Conservation (phyloP, 371 early-diverging fungal genomes). For the Apophysomyces ossiformis region DNA sequence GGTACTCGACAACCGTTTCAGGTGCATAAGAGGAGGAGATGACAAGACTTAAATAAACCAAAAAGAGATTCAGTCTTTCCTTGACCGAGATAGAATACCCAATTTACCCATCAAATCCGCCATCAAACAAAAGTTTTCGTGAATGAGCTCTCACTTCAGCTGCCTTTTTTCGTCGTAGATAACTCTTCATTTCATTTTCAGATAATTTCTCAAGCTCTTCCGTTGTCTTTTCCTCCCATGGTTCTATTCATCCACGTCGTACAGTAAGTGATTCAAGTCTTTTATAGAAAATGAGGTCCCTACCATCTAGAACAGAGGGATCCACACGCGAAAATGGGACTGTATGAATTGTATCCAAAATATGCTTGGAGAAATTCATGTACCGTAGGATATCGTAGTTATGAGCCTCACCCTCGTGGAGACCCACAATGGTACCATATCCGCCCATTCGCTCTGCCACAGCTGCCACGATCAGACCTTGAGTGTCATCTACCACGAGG, state of each 20-base stretch:
- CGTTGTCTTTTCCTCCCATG: slow-evolving; percentile 37
- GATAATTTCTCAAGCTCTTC: slow-evolving; percentile 37
- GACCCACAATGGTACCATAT: slow-evolving; percentile 64
- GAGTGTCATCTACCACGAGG: slow-evolving; percentile 83
- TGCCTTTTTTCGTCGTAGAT: slow-evolving; percentile 40
- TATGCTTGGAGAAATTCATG: slow-evolving; percentile 72
- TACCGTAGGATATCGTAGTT: slow-evolving; percentile 81
- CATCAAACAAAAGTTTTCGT: slow-evolving; percentile 47
- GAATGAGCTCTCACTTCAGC: slow-evolving; percentile 31
- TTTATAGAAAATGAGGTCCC: background rate
- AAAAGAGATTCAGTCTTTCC: background rate
- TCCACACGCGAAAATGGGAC: slow-evolving; percentile 73
- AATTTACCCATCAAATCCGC: slow-evolving; percentile 68
- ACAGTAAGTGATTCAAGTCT: background rate
- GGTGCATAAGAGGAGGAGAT: slow-evolving; percentile 80
- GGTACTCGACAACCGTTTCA: slow-evolving; percentile 66
- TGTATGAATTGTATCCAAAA: slow-evolving; percentile 60
- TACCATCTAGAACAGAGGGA: slow-evolving; percentile 59
- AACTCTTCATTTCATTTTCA: slow-evolving; percentile 33
- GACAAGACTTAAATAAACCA: slow-evolving; percentile 64
- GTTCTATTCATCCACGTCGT: slow-evolving; percentile 24
- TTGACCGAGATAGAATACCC: background rate
- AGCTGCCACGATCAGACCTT: slow-evolving; percentile 44
- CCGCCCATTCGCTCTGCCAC: slow-evolving; percentile 87
- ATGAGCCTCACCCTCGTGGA: slow-evolving; percentile 79